Conservation (phyloP, 441 rosid species). For the Biscutella auriculata region DNA sequence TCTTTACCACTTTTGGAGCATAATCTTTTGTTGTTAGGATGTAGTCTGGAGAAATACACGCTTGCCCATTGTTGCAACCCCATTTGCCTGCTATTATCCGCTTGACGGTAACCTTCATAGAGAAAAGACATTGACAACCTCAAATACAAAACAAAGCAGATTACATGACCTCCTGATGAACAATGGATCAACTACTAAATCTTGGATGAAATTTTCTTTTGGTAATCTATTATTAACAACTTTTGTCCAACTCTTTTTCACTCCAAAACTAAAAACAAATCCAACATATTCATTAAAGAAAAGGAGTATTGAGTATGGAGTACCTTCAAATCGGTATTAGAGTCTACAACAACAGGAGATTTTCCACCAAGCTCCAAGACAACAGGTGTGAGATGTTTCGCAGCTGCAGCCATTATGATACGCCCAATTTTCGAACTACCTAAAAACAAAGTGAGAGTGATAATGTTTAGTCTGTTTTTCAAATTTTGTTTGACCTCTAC, state of each 20-base stretch:
- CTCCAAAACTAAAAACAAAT: too few relatives aligned
- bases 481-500: not conserved
- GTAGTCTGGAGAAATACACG: constrained; percentile 54
- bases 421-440: constrained; percentile 52
- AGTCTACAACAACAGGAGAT: constrained; percentile 57
- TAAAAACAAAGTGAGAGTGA: constrained; percentile 12
- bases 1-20: constrained; percentile 50
- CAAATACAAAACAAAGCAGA: not conserved
- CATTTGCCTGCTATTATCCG: constrained; percentile 59
- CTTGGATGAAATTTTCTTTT: too few relatives aligned
- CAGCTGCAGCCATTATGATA: constrained; percentile 58
- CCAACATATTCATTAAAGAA: too few relatives aligned
- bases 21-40: constrained; percentile 43
- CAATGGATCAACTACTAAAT: too few relatives aligned
- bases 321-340: constrained; percentile 43
- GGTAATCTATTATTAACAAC: too few relatives aligned
- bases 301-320: too few relatives aligned
- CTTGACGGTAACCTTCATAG: constrained; percentile 36
- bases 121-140: not conserved
- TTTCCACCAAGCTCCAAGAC: constrained; percentile 67
- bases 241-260: too few relatives aligned
- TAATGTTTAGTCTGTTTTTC: not conserved
- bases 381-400: constrained; percentile 59
- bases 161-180: not conserved
- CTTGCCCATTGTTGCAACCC: constrained; percentile 56